Base-by-base conservation (phyloP, 495 filamentous ascomycete genomes). In the Tuber indicum region DNA sequence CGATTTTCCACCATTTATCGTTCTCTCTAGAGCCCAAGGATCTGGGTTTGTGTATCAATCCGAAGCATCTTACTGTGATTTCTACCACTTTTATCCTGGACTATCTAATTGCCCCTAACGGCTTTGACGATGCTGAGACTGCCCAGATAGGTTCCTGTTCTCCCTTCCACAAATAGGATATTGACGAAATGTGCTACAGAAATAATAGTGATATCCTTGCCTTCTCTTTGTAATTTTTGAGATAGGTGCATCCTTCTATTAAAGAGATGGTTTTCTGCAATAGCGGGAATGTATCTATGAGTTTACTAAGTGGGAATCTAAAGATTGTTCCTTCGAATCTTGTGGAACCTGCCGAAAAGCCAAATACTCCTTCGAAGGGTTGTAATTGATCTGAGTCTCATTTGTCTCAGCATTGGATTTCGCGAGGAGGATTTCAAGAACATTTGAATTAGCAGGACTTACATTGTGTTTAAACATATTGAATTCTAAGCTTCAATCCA, bases 251-350 rank as follows among this genome's bases (percentile, higher is more conserved):
- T 8, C 76, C 75, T 44, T 52, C 71, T 8, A 58, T 26, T 26
- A 23, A 12, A 21, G 49, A 10, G 23, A 58, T 26, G 3, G 26
- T n/a, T 8, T 12, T 58, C 0, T 23, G 8, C 3, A 0, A 58
- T n/a, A 58, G 23, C 49, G 45, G 0, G 82, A 82, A n/a, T 75
- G 43, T 44, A 43, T 71, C 16, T 21, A 10, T 12, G 19, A 71
- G 7, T 0, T 43, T 4, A 9, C 85, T 76, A 0, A 86, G 75
- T 26, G 86, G 84, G 73, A 87, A 86, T n/a, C 86, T 81, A 71
- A 86, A 87, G 46, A 87, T 84, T 6, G 86, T 87, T 10, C 86
- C 86, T 1, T 83, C 74, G 23, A 82, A 87, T 14, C 71, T 72
- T 9, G 84, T 75, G 3, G 78, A 77, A 46, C 81, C 70, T 17